A percentile compares a stretch with the other conserved stretches of the same genome.
Conservation (phyloP, 495 filamentous ascomycete species). For the Lichina pygmaea region DNA sequence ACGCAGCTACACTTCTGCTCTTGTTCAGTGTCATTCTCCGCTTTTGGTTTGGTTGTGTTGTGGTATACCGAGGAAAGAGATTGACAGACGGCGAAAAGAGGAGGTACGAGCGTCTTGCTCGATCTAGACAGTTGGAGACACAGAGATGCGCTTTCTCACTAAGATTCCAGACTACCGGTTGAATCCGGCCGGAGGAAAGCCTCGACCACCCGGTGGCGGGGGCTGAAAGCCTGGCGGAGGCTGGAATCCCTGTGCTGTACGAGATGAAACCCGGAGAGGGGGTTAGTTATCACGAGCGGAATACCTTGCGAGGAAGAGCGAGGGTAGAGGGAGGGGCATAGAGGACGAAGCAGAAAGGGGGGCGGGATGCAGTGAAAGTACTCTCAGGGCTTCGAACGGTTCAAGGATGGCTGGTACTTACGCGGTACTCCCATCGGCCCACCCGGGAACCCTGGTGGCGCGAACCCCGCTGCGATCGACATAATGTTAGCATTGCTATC, state of each 20-base stretch:
- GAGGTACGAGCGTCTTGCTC: no score
- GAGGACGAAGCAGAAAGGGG: conserved; percentile 8
- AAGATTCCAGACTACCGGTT: conserved; percentile 8
- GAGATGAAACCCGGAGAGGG: conserved; percentile 5
- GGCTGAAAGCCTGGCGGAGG: conserved; percentile 45
- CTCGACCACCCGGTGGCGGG: conserved; percentile 31
- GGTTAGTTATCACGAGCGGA: no score
- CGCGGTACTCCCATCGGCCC: conserved; percentile 25
- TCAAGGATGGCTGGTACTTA: conserved; percentile 14
- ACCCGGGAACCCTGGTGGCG: conserved; percentile 30
- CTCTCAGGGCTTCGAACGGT: background rate
- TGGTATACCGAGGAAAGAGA: no score
- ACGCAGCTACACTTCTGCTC: no score
- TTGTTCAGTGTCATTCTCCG: no score
- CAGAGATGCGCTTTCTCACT: no score
- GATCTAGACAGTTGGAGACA: no score
- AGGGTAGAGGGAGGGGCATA: no score
- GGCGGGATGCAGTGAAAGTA: conserved; percentile 6
- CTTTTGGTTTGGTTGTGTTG: no score
- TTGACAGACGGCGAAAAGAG: no score
- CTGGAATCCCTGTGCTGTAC: conserved; percentile 25
- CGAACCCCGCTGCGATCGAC: conserved; percentile 21
- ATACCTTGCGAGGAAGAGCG: no score
- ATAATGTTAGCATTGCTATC: no score
- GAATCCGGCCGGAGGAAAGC: conserved; percentile 54